Evolutionary conservation across 2,329 filamentous ascomycete genomes (phyloP).

Genomic region (Sclerotinia glacialis): DNA sequence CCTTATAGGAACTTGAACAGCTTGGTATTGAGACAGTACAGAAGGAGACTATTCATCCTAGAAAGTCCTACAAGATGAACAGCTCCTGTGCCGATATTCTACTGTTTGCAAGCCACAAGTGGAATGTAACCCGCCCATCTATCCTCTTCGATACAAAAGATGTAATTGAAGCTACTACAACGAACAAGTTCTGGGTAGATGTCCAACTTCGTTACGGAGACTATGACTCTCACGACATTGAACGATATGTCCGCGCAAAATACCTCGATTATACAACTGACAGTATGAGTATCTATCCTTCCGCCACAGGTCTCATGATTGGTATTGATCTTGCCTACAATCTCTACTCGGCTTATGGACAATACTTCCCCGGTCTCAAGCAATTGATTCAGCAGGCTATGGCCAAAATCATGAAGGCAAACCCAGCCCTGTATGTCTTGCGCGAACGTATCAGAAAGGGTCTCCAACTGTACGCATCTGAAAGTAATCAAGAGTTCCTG

Average conservation of each 20-base stretch:
- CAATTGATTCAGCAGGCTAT: conserved; percentile 95
- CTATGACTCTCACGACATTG: conserved; percentile 98
- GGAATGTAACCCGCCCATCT: conserved; percentile 94
- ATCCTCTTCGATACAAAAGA: conserved; percentile 96
- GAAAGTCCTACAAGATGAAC: conserved; percentile 99
- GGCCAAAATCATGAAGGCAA: conserved; percentile 99
- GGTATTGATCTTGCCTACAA: conserved; percentile 98
- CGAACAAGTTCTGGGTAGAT: conserved; percentile 99
- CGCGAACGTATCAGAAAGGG: conserved; percentile 98
- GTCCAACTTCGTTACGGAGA: conserved; percentile 95
- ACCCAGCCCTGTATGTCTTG: conserved; percentile 91
- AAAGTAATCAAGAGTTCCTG: conserved; percentile 98
- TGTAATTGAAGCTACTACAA: conserved; percentile 86
- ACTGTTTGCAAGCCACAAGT: conserved; percentile 96
- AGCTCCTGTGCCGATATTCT: conserved; percentile 97
- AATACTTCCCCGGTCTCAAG: conserved; percentile 98
- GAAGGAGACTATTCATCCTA: conserved; percentile 97
- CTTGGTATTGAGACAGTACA: conserved; percentile 96
- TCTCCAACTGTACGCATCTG: conserved; percentile 94
- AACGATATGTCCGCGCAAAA: conserved; percentile 94
- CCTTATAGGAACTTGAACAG: conserved; percentile 70
- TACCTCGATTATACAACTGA: conserved; percentile 99
- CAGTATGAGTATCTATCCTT: conserved; percentile 98
- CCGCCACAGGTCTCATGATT: conserved; percentile 94
- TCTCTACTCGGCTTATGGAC: conserved; percentile 94